phyloP scores from a whole-genome alignment of 192 early-diverging fungal species.

The Powellomyces hirtus region DNA sequence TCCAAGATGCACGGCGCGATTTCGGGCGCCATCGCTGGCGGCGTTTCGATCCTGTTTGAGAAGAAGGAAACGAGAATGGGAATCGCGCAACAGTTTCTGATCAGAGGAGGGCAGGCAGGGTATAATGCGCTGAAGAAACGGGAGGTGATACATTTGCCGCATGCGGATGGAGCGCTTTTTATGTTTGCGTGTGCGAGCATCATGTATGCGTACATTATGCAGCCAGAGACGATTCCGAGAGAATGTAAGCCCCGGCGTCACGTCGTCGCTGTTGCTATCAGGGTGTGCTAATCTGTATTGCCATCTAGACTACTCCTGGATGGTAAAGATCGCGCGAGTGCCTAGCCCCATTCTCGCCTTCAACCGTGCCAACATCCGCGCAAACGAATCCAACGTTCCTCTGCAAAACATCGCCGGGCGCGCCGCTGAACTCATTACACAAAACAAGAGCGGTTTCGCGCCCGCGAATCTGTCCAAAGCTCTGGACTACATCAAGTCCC shows the following conservation, averaged over 20 bases:
- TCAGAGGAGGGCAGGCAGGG: constrained; percentile 37
- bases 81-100: constrained; percentile 48
- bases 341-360: constrained; percentile 52
- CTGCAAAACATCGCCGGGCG: too few species aligned
- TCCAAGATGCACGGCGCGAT: constrained; percentile 35
- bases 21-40: constrained; percentile 36
- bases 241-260: constrained; percentile 20
- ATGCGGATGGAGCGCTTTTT: constrained; percentile 50
- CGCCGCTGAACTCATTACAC: not conserved
- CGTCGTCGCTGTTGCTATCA: not conserved
- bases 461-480: too few species aligned
- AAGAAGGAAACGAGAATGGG: constrained; percentile 32
- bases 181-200: constrained; percentile 33
- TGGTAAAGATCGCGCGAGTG: constrained; percentile 62
- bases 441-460: not conserved
- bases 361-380: constrained; percentile 51
- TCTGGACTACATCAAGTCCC: constrained; percentile 18
- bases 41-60: constrained; percentile 45
- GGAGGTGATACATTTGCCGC: constrained; percentile 35
- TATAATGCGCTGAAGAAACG: constrained; percentile 44
- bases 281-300: not conserved
- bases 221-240: constrained; percentile 47
- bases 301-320: constrained; percentile 38
- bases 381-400: too few species aligned
- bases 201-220: constrained; percentile 49